Percentiles rank a stretch among this genome's conserved stretches.
Evolutionary conservation across 371 early-diverging fungal species (phyloP).

Genomic region (Basidiobolus meristosporus): DNA sequence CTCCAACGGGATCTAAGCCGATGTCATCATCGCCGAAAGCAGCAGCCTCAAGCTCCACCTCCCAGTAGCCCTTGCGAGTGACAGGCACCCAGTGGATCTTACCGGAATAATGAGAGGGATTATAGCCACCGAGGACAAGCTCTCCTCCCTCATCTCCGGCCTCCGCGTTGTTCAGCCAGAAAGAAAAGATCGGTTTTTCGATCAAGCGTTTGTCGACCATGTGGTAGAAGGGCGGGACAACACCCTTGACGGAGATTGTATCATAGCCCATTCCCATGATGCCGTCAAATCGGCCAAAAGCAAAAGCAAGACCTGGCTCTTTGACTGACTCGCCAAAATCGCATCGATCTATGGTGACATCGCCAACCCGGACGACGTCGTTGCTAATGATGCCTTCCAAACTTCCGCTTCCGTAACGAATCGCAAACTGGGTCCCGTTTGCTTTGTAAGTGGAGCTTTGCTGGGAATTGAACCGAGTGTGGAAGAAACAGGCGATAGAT

Average conservation of each 20-base stretch:
- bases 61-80: constrained; percentile 85
- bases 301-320: constrained; percentile 77
- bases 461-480: constrained; percentile 57
- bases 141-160: constrained; percentile 53
- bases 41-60: constrained; percentile 57
- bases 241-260: constrained; percentile 66
- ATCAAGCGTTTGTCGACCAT: constrained; percentile 63
- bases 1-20: constrained; percentile 31
- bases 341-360: constrained; percentile 30
- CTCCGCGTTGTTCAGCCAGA: constrained; percentile 46
- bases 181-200: constrained; percentile 62
- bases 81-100: constrained; percentile 63
- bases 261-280: constrained; percentile 83
- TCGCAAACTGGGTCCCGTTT: constrained; percentile 82
- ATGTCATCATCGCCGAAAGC: constrained; percentile 45
- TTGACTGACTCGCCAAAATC: constrained; percentile 84
- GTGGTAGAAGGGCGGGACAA: constrained; percentile 82
- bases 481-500: constrained; percentile 87
- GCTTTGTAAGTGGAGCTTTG: constrained; percentile 43
- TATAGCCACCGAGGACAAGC: constrained; percentile 64
- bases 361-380: constrained; percentile 59
- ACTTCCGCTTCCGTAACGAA: constrained; percentile 80
- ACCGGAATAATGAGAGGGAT: constrained; percentile 48
- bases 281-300: constrained; percentile 82
- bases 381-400: constrained; percentile 76